Base-by-base conservation (phyloP, 2,329 filamentous ascomycete genomes). In the Lithohypha guttulata region DNA sequence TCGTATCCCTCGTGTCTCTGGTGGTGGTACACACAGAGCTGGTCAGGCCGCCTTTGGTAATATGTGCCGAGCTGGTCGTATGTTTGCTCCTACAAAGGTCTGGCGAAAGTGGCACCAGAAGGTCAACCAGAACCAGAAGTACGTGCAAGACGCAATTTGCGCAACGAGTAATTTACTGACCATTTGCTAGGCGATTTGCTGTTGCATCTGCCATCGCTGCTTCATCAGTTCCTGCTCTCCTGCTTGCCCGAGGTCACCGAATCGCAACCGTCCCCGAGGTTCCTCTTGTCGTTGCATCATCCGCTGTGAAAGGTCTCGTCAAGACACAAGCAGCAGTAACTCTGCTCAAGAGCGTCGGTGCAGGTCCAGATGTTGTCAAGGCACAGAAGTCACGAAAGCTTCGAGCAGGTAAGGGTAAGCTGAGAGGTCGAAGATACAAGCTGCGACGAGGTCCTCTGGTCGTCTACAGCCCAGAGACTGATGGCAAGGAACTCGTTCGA, bases 71-170 rank as follows among this genome's bases (percentile, higher is more conserved):
- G 94, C 89, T 65, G 91, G 93, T 76, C 91, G 91, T 74, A 98
- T 98, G 91, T 98, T 98, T 74, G 91, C 91, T 58, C 91, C 91
- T 56, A 98, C 91, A 72, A 98, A 98, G 82, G 83, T 94, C 74
- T 98, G 91, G 93, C 79, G 91, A 69, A 95, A 94, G 77, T 98
- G 91, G 93, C 91, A 98, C 78, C 78, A 95, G 77, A 96, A 96
- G 86, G 79, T 98, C 79, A 94, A 93, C 79, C 79, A 93, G 70
- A 83, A 83, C 69, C 91, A 98, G 79, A 94, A 91, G 84, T 86
- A 65, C 69, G 77, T 44, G 15, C 6, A 32, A 17, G 13, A 3
- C 6, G 11, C 5, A 11, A 15, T 14, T 33, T 8, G 34, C 14
- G 66, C 20, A 40, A 32, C 15, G 35, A 37, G 34, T 14, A 28